Evolutionary conservation across 2,329 filamentous ascomycete genomes (phyloP).

Genomic region (Paraconiothyrium sp.): DNA sequence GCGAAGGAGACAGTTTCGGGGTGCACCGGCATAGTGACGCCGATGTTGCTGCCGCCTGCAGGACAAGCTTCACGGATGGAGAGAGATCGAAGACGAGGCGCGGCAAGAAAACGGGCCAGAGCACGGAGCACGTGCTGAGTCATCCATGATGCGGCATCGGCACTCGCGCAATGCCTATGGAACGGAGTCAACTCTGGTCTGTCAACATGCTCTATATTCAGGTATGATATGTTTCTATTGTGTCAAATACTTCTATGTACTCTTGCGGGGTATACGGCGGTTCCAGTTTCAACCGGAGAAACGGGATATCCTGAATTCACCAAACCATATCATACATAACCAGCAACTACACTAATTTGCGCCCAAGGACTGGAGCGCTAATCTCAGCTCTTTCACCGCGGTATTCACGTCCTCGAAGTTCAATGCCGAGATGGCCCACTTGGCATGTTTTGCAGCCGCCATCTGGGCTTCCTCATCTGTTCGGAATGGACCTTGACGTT

Average conservation of each 20-base stretch:
- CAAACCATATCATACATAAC: constrained; percentile 15
- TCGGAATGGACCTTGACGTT: constrained; percentile 55
- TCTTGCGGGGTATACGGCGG: constrained; percentile 28
- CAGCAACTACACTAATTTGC: constrained; percentile 56
- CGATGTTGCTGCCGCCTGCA: constrained; percentile 18
- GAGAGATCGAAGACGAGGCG: constrained; percentile 4
- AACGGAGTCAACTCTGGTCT: not conserved
- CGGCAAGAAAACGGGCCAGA: not conserved
- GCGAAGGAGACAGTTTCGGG: constrained; percentile 1
- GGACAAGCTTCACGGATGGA: constrained; percentile 11
- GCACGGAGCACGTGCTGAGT: constrained; percentile 18
- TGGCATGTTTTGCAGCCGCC: constrained; percentile 92
- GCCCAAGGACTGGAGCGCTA: constrained; percentile 76
- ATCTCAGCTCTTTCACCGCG: constrained; percentile 82
- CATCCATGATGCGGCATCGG: not conserved
- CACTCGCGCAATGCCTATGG: not conserved
- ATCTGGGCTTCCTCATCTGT: constrained; percentile 76
- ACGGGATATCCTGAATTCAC: constrained; percentile 12
- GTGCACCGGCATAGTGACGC: constrained; percentile 17
- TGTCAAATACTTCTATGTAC: constrained; percentile 22
- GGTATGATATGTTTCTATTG: not conserved
- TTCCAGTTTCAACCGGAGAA: constrained; percentile 14
- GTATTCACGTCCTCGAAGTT: constrained; percentile 97
- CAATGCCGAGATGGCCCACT: constrained; percentile 94
- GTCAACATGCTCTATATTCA: too few species aligned